Evolutionary conservation across 345 rosid genomes (phyloP).

Genomic region (Populus pruinosa): DNA sequence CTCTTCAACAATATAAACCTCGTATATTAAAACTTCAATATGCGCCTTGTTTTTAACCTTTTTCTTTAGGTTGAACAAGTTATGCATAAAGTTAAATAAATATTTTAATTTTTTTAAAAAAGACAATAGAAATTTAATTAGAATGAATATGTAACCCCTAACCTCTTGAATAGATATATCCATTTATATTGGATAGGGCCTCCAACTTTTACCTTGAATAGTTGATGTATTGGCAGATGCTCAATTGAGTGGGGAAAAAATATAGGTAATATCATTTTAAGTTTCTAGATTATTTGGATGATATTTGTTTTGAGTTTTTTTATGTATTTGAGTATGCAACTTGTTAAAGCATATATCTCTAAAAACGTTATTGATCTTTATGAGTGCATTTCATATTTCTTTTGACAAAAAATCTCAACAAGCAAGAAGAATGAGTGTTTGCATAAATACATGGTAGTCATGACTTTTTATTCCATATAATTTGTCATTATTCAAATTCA

Average conservation of each 20-base stretch:
- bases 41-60: too few species aligned
- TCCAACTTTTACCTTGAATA: background rate
- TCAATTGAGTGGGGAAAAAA: background rate
- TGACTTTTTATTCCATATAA: too few species aligned
- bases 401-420: background rate
- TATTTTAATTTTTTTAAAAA: too few species aligned
- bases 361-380: background rate
- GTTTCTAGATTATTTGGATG: background rate
- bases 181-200: background rate
- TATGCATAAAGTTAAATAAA: fast-evolving
- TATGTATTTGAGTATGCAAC: background rate
- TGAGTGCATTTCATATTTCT: too few species aligned
- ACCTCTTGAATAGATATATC: too few species aligned
- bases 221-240: background rate
- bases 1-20: too few species aligned
- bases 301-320: fast-evolving
- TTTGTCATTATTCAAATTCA: too few species aligned
- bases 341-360: background rate
- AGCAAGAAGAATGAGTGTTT: too few species aligned
- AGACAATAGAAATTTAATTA: background rate
- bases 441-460: too few species aligned
- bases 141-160: background rate
- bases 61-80: too few species aligned
- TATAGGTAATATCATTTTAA: background rate
- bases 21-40: too few species aligned